Evolutionary conservation across 352 stramenopile species (phyloP), one percentile per base, ranked within the genome.

Genomic region (Thraustotheca clavata): DNA sequence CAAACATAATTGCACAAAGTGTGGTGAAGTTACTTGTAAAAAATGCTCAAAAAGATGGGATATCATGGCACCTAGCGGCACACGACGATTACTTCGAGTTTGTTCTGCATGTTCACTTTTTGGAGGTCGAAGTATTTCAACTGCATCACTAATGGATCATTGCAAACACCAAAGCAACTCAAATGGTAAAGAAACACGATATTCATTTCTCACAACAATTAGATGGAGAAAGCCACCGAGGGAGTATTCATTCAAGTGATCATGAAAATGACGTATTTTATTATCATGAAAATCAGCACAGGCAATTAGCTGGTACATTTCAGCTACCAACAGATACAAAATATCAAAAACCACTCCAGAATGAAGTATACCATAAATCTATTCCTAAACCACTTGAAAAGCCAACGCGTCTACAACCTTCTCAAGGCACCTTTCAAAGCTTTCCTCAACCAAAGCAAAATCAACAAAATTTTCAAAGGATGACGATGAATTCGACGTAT

Each of bases 11-110:
- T 91, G 81, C 60, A 77, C 79, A 60, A 84, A 80, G 61, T 91
- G 81, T 49, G 81, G 81, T 20, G 77, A 91, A 74, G 81, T 91
- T 26, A 76, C 89, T 18, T 91, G 81, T 54, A 40, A 70, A 8
- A 76, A 75, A 22, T 90, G 81, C 60, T 83, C 71, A 38, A 79
- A 73, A n/a, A 70, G 76, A 20, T 88, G 69, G 70, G 74, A 82
- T 36, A 71, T 89, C 16, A 67, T 70, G 31, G 72, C 86, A 31
- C 60, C 77, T 3, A 77, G 73, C 16, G 80, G 77, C 16, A n/a
- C n/a, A 43, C 54, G 69, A 41, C 69, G 77, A 47, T 77, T 79
- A 63, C 72, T 89, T 9, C 80, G 80, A 16, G 77, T 89, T 41
- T 89, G 80, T 65, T 70, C 72, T 33, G 77, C 74, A 20, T 89